phyloP scores from a whole-genome alignment of 148 eudicot species.

The Cornus florida region DNA sequence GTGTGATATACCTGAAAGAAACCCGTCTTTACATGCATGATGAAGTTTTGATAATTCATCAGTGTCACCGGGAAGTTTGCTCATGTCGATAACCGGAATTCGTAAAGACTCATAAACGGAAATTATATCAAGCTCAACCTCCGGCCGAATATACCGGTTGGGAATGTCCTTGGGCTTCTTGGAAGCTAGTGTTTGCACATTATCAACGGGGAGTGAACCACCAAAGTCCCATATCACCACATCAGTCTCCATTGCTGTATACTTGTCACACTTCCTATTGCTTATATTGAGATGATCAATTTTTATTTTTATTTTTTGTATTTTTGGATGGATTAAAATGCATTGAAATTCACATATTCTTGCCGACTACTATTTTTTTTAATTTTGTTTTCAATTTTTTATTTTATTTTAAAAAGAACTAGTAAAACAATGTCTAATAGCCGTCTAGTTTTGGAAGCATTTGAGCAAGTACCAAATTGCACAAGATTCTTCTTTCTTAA shows the following conservation, averaged over 20 bases:
- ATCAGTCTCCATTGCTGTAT: not conserved
- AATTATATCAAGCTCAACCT: constrained; percentile 19
- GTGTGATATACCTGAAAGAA: constrained; percentile 31
- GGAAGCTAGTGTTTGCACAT: constrained; percentile 34
- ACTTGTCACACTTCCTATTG: not conserved
- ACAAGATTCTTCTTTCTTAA: no score
- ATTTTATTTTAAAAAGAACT: no score
- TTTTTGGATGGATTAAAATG: no score
- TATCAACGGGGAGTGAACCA: constrained; percentile 32
- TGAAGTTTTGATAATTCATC: constrained; percentile 30
- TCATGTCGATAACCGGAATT: constrained; percentile 36
- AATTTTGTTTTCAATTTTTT: no score
- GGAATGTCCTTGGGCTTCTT: constrained; percentile 19
- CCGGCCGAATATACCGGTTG: constrained; percentile 26
- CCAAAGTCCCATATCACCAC: constrained; percentile 5
- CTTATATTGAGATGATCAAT: no score
- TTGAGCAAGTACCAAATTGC: no score
- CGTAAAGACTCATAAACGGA: constrained; percentile 17
- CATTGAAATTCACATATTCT: no score
- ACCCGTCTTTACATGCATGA: constrained; percentile 27
- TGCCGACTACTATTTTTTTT: no score
- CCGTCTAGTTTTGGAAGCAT: no score
- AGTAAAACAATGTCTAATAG: no score
- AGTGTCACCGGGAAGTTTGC: not conserved
- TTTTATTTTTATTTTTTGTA: no score